Percentiles rank a stretch among this genome's conserved stretches.
phyloP scores from a whole-genome alignment of 495 filamentous ascomycete genomes.

The Pyronema domesticum region DNA sequence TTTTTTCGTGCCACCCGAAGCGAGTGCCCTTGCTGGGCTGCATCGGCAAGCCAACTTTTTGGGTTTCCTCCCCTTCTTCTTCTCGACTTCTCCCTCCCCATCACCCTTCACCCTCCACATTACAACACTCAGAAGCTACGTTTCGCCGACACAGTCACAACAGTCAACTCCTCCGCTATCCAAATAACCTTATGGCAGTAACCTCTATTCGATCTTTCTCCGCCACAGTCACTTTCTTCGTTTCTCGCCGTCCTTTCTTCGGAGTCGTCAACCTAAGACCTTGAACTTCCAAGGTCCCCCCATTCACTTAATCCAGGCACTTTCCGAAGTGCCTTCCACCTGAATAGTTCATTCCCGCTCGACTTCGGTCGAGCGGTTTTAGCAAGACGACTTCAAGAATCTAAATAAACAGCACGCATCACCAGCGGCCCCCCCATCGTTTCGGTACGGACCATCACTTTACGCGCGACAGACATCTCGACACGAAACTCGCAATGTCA shows the following conservation, averaged over 20 bases:
- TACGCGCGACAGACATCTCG: neutral
- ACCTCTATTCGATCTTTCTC: neutral
- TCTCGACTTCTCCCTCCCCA: neutral
- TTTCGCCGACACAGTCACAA: neutral
- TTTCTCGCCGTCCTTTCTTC: neutral
- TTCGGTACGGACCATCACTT: neutral
- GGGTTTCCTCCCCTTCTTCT: neutral
- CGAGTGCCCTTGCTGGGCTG: no score
- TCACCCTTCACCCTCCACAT: neutral
- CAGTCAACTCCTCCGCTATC: neutral
- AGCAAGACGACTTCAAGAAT: neutral
- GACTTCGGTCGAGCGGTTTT: conserved; percentile 9
- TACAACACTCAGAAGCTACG: neutral
- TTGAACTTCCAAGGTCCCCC: neutral
- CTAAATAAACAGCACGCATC: neutral
- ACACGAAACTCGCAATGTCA: neutral
- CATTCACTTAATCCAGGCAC: neutral
- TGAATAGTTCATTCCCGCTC: conserved; percentile 5
- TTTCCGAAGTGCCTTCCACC: conserved; percentile 1
- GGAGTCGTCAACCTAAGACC: neutral
- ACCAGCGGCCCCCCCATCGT: neutral
- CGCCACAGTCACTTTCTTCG: neutral
- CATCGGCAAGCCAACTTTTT: no score
- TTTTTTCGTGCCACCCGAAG: no score
- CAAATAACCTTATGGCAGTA: conserved; percentile 2